Conservation (phyloP, 139 green algal genomes). For the Mychonastes homosphaera region DNA sequence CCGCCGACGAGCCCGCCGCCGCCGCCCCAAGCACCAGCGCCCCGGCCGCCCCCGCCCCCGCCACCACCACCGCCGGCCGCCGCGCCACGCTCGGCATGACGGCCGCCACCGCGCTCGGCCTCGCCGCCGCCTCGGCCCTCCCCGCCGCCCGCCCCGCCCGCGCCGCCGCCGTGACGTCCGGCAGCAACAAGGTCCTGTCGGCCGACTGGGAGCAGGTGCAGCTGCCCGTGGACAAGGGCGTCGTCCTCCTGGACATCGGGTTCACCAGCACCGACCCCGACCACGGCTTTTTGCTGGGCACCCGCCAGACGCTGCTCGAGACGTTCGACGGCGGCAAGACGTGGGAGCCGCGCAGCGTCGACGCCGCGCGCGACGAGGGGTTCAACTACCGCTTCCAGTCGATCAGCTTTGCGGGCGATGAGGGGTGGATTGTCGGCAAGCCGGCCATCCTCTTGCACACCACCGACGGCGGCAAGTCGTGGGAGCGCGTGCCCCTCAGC, state of each 20-base stretch:
- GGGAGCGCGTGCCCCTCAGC: constrained; percentile 89
- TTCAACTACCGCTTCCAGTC: constrained; percentile 94
- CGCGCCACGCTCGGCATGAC: too few relatives aligned
- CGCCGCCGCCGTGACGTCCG: too few relatives aligned
- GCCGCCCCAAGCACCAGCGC: too few relatives aligned
- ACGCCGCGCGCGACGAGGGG: constrained; percentile 62
- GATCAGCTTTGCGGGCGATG: constrained; percentile 86
- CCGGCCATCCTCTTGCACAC: constrained; percentile 97
- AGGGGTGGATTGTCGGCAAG: constrained; percentile 99
- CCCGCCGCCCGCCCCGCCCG: too few relatives aligned
- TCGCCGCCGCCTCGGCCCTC: too few relatives aligned
- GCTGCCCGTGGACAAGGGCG: constrained; percentile 75
- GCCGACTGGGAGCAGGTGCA: constrained; percentile 58
- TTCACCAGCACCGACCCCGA: constrained; percentile 80
- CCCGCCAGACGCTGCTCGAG: constrained; percentile 92
- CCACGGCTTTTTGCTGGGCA: constrained; percentile 95
- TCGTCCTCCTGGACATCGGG: constrained; percentile 92
- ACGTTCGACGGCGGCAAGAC: constrained; percentile 92
- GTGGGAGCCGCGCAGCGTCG: constrained; percentile 68
- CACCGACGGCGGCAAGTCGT: constrained; percentile 81
- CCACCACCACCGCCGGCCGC: too few relatives aligned
- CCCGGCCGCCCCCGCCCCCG: too few relatives aligned
- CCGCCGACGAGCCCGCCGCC: too few relatives aligned
- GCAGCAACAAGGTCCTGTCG: constrained; percentile 49
- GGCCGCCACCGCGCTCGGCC: too few relatives aligned